Evolutionary conservation across 257 asterid genomes (phyloP).

Genomic region (Scutellaria minor): DNA sequence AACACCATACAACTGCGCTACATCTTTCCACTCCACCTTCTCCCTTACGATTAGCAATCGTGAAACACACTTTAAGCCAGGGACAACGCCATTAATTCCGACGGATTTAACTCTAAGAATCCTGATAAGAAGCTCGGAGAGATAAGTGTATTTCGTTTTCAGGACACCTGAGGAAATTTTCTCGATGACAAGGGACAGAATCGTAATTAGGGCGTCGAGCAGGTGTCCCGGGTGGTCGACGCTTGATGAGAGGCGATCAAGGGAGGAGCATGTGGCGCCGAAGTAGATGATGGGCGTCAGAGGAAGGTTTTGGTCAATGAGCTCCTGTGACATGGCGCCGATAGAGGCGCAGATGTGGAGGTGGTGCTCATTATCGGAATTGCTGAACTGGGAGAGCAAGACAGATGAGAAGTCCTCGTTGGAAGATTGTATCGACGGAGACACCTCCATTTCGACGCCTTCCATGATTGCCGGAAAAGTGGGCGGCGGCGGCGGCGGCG

Average conservation of each 20-base stretch:
- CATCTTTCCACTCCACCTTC: constrained; percentile 63
- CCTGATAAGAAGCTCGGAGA: constrained; percentile 56
- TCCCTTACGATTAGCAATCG: constrained; percentile 61
- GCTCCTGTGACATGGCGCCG: constrained; percentile 80
- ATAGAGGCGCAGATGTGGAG: constrained; percentile 73
- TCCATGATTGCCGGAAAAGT: constrained; percentile 50
- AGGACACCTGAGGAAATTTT: constrained; percentile 48
- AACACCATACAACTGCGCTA: constrained; percentile 57
- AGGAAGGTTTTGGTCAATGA: constrained; percentile 65
- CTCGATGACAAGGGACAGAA: constrained; percentile 60
- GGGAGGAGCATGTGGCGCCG: constrained; percentile 79
- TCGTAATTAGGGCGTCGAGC: constrained; percentile 66
- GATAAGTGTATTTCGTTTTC: constrained; percentile 47
- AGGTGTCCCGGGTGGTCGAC: constrained; percentile 57
- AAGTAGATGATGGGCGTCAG: constrained; percentile 71
- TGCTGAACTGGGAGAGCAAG: constrained; percentile 58
- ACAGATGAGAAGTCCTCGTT: constrained; percentile 55
- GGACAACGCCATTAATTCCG: constrained; percentile 59
- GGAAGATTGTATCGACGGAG: constrained; percentile 24
- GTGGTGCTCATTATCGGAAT: constrained; percentile 69
- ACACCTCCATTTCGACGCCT: constrained; percentile 50
- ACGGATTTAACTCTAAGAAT: constrained; percentile 47
- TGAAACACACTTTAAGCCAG: constrained; percentile 66
- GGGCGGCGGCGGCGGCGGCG: constrained; percentile 17
- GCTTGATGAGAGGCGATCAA: constrained; percentile 60